Conservation (phyloP, 495 filamentous ascomycete genomes). For the Penicillium verhagenii region DNA sequence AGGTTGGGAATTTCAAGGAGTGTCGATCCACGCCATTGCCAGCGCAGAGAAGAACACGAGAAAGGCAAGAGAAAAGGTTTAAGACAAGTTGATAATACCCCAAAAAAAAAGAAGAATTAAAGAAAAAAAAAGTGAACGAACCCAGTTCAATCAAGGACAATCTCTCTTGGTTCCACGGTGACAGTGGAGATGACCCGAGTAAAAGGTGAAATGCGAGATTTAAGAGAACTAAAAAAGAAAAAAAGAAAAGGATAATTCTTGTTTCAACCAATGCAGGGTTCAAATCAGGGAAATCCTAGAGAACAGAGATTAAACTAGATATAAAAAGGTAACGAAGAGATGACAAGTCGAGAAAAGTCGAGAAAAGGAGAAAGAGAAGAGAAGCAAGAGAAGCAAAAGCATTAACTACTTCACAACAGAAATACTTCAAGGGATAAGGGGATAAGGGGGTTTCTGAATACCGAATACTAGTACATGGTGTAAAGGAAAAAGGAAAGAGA, state of each 20-base stretch:
- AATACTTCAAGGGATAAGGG: background rate
- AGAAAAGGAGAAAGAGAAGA: background rate
- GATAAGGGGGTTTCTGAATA: background rate
- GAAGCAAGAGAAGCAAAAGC: background rate
- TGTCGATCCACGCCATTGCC: constrained; percentile 2
- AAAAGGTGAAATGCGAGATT: background rate
- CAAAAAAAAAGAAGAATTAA: background rate
- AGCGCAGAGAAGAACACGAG: too few species aligned
- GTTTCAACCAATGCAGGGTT: constrained; percentile 6
- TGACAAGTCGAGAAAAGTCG: background rate
- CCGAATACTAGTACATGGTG: background rate
- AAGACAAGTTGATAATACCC: too few species aligned
- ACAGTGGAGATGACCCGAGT: constrained; percentile 16
- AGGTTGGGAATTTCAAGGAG: background rate
- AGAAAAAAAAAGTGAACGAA: background rate
- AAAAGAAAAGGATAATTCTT: constrained; percentile 2
- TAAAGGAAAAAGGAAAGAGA: constrained; percentile 1
- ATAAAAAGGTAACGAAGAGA: background rate
- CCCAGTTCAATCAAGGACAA: background rate
- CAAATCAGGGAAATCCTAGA: background rate
- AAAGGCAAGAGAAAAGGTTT: too few species aligned
- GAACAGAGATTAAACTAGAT: background rate
- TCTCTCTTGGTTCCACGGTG: constrained; percentile 16
- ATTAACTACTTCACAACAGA: background rate
- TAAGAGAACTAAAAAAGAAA: background rate